Evolutionary conservation across 2,329 filamentous ascomycete genomes (phyloP).

Genomic region (Incumbomyces lentus): DNA sequence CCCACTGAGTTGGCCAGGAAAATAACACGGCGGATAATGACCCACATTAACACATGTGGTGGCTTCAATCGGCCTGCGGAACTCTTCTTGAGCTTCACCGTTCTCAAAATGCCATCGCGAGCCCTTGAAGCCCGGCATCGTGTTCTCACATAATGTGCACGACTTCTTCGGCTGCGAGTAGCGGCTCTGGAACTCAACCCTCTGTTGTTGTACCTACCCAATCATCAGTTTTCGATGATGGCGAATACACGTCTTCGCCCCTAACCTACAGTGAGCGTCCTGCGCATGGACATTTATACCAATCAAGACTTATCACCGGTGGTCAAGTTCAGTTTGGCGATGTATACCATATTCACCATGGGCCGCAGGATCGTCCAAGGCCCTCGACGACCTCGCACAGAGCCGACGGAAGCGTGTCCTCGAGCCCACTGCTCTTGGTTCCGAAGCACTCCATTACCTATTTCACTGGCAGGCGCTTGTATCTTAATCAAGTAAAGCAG

Average conservation of each 20-base stretch:
- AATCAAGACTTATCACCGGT: neutral
- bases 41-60: too few relatives aligned
- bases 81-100: too few relatives aligned
- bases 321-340: neutral
- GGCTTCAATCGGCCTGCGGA: too few relatives aligned
- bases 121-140: neutral
- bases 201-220: too few relatives aligned
- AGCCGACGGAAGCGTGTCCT: neutral
- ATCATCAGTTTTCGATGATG: too few relatives aligned
- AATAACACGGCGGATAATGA: too few relatives aligned
- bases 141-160: too few relatives aligned
- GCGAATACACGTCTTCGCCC: neutral
- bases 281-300: neutral
- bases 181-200: too few relatives aligned
- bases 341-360: neutral
- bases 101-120: too few relatives aligned
- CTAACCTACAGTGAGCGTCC: neutral
- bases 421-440: neutral
- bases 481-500: slow-evolving; percentile 8
- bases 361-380: neutral
- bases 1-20: too few relatives aligned
- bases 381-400: neutral
- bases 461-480: slow-evolving; percentile 13
- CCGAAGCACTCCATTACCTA: slow-evolving; percentile 8
- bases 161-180: too few relatives aligned